Evolutionary conservation across 2,329 filamentous ascomycete species (phyloP), one percentile per base, ranked within the genome.

Genomic region (Gremmenia infestans): DNA sequence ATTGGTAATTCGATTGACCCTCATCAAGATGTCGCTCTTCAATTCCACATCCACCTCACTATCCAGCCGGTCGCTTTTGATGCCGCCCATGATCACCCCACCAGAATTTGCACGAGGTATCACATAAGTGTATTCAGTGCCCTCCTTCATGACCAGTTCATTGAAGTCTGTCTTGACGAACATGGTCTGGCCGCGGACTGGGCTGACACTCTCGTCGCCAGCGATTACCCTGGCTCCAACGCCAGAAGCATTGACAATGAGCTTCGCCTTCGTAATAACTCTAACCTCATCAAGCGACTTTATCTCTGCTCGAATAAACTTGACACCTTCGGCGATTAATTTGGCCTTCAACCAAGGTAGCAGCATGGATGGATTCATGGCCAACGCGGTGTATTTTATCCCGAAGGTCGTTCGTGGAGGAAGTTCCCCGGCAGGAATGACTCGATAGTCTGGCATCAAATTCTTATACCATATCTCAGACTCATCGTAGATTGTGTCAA

Each of bases 141-240:
- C 63, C 25, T 67, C 63, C 3, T 60, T 47, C 60, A 67, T 67
- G 9, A 65, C 45, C 7, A 60, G 22, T 40, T 62, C 48, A 3
- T 47, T 47, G 46, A 64, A 63, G 22, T 53, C 37, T 9, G 62
- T 59, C 39, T 64, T 63, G 4, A 67, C 58, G 47, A 66, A 65
- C 61, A 67, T 63, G 1, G 65, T 67, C 47, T 66, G 63, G 3
- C 65, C 63, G 40, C 65, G 48, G 2, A 67, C 52, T 2, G 63
- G 59, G 11, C 23, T 15, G 12, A 67, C 63, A 7, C 46, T 37
- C 4, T 56, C 48, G 51, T 67, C 65, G 1, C 46, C 40, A 14
- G 60, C 63, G 1, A 67, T 37, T 9, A 50, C 43, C 37, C 45
- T 56, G 1, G 65, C 62, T 2, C 63, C 63, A 23, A 65, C 57